phyloP scores from a whole-genome alignment of 2,329 filamentous ascomycete species.

The Passalora sequoiae region DNA sequence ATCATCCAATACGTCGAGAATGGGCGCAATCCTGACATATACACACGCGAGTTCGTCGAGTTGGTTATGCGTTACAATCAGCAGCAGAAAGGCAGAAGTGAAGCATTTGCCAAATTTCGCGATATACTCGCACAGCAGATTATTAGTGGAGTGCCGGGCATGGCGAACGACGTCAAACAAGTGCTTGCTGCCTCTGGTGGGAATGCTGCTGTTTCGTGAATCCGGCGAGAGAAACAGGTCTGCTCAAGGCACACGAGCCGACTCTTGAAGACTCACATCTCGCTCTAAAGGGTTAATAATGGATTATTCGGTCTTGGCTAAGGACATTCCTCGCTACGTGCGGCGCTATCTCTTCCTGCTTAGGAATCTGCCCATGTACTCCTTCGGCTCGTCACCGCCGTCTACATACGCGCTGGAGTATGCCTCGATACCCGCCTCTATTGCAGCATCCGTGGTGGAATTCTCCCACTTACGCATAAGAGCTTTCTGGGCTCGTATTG shows the following conservation, averaged over 20 bases:
- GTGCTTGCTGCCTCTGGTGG: constrained; percentile 46
- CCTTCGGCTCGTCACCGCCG: constrained; percentile 24
- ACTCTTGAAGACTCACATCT: too few species aligned
- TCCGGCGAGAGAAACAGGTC: too few species aligned
- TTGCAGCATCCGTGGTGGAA: constrained; percentile 20
- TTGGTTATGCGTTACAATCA: constrained; percentile 59
- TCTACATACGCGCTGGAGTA: constrained; percentile 25
- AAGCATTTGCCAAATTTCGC: constrained; percentile 55
- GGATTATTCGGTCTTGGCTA: too few species aligned
- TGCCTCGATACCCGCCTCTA: constrained; percentile 25
- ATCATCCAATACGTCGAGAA: constrained; percentile 62
- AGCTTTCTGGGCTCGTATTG: constrained; percentile 34
- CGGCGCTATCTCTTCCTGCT: too few species aligned
- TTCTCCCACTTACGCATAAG: constrained; percentile 28
- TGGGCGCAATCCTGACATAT: constrained; percentile 61
- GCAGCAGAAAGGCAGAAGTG: constrained; percentile 55
- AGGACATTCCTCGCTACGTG: too few species aligned
- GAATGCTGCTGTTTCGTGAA: constrained; percentile 1
- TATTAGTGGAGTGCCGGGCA: constrained; percentile 53
- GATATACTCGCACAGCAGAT: constrained; percentile 57
- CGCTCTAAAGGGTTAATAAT: too few species aligned
- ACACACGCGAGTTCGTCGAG: constrained; percentile 62
- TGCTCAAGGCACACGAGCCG: too few species aligned
- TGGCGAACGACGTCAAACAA: constrained; percentile 47
- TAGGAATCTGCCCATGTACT: constrained; percentile 16